These are phyloP conservation scores for Coemansia sp. DNA, from an alignment of 192 early-diverging fungal species.

Conservation along the genomic window DNA sequence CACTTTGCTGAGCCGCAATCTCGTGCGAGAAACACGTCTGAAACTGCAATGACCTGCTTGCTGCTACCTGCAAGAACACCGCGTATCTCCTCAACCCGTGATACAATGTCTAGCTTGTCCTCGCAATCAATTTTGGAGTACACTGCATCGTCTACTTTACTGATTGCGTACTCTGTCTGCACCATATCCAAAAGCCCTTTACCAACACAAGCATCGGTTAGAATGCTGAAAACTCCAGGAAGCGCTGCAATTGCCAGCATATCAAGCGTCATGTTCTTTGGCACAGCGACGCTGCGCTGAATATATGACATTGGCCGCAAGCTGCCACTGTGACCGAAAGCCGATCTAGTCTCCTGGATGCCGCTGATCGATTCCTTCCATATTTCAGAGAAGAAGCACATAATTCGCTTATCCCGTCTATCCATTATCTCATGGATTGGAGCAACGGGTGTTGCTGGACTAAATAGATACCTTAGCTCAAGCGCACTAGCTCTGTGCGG, in stretches of 20 bases:
- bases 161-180: slow-evolving; percentile 80
- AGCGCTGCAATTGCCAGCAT: slow-evolving; percentile 79
- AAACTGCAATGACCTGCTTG: slow-evolving; percentile 66
- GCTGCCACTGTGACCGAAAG: background rate
- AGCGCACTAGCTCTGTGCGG: slow-evolving; percentile 62
- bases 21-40: slow-evolving; percentile 57
- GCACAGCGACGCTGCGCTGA: background rate
- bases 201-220: slow-evolving; percentile 79
- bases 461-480: slow-evolving; percentile 73
- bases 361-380: slow-evolving; percentile 50
- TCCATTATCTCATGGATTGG: slow-evolving; percentile 70
- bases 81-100: slow-evolving; percentile 68
- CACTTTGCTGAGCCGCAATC: background rate
- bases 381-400: slow-evolving; percentile 80
- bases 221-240: slow-evolving; percentile 73
- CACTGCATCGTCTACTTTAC: slow-evolving; percentile 8
- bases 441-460: slow-evolving; percentile 70
- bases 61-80: slow-evolving; percentile 27
- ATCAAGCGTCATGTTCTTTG: slow-evolving; percentile 1
- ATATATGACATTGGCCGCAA: slow-evolving; percentile 24
- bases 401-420: slow-evolving; percentile 77
- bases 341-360: background rate
- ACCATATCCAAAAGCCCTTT: slow-evolving; percentile 80
- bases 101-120: slow-evolving; percentile 71
- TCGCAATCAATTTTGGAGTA: slow-evolving; percentile 59